A percentile compares a stretch with the other conserved stretches of the same genome.
phyloP scores from a whole-genome alignment of 73 alveolate species.

The Tetrahymena elliotti region DNA sequence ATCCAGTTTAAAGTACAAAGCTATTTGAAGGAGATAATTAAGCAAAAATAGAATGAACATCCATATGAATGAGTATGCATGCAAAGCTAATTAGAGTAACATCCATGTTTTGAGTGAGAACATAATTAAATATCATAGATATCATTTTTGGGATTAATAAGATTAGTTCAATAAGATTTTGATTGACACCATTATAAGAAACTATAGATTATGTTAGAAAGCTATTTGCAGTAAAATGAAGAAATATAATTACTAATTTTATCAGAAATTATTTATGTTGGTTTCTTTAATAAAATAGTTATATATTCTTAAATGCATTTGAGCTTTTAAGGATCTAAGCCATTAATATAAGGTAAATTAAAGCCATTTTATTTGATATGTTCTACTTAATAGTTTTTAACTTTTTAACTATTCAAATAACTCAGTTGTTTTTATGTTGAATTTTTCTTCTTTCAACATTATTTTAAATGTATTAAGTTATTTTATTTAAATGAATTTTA shows the following conservation, averaged over 20 bases:
- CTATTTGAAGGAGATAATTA: not conserved
- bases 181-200: not conserved
- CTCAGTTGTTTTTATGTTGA: not conserved
- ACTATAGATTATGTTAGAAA: not conserved
- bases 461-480: not conserved
- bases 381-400: not conserved
- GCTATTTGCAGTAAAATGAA: not conserved
- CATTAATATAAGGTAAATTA: no score
- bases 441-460: no score
- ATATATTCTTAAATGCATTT: no score
- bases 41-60: not conserved
- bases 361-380: not conserved
- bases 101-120: not conserved
- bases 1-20: not conserved
- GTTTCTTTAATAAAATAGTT: no score
- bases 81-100: not conserved
- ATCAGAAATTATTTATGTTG: no score
- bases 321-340: not conserved
- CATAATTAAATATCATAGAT: not conserved
- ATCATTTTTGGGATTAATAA: not conserved
- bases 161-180: not conserved
- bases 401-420: no score
- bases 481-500: no score
- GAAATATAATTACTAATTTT: no score
- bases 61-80: not conserved